Conservation (phyloP, 768 basidiomycete genomes). For the Peribolospora baueri region DNA sequence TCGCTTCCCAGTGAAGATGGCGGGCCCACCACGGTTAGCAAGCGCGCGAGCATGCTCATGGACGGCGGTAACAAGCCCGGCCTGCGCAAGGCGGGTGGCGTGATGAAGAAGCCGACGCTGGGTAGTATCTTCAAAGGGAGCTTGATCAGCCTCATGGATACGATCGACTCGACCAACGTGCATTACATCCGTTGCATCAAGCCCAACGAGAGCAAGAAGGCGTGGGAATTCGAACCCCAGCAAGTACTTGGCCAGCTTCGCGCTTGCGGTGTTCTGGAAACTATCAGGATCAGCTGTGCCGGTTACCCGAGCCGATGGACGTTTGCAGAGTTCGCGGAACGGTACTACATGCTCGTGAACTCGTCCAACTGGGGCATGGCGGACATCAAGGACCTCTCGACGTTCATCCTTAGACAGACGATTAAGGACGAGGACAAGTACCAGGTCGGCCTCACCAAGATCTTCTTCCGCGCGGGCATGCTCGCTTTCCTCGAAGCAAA, state of each 20-base stretch:
- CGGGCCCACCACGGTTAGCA: slow-evolving; percentile 20
- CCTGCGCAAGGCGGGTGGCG: slow-evolving; percentile 27
- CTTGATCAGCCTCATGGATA: slow-evolving; percentile 81
- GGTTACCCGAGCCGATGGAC: slow-evolving; percentile 97
- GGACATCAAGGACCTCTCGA: slow-evolving; percentile 57
- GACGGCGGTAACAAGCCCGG: slow-evolving; percentile 27
- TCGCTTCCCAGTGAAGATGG: slow-evolving; percentile 55
- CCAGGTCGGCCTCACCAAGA: slow-evolving; percentile 88
- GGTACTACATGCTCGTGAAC: slow-evolving; percentile 94
- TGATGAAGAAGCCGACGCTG: slow-evolving; percentile 76
- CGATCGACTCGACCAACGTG: slow-evolving; percentile 85
- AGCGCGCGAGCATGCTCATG: slow-evolving; percentile 16
- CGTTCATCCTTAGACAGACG: slow-evolving; percentile 55
- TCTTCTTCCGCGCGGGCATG: slow-evolving; percentile 98
- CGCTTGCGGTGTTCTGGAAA: slow-evolving; percentile 96
- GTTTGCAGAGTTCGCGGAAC: slow-evolving; percentile 92
- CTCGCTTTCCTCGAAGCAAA: slow-evolving; percentile 80
- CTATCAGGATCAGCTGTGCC: slow-evolving; percentile 93
- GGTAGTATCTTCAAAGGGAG: slow-evolving; percentile 97
- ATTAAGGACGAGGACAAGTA: slow-evolving; percentile 90
- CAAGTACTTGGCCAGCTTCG: slow-evolving; percentile 85
- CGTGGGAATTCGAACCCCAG: slow-evolving; percentile 90
- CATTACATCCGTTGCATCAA: slow-evolving; percentile 99
- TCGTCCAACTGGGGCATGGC: slow-evolving; percentile 65
- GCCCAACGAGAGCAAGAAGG: slow-evolving; percentile 83